A percentile compares a stretch with the other conserved stretches of the same genome.
Evolutionary conservation across 306 rosid species (phyloP).

Genomic region (Fragaria ananassa): DNA sequence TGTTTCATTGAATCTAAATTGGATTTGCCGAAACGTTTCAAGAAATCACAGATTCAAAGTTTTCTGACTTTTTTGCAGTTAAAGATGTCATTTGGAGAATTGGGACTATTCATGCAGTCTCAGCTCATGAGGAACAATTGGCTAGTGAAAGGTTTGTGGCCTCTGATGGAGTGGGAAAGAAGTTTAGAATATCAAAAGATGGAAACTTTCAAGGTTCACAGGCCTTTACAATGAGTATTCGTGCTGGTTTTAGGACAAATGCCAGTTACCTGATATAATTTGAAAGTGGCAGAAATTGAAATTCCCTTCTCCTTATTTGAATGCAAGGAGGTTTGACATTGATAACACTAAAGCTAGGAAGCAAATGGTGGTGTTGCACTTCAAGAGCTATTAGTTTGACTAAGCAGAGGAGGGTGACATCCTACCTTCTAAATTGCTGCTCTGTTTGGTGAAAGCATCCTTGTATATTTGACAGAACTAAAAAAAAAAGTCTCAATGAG

Average conservation of each 20-base stretch:
- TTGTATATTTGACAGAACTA: conserved; percentile 81
- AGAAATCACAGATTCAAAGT: conserved; percentile 49
- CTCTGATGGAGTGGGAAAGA: conserved; percentile 26
- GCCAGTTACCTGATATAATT: conserved; percentile 56
- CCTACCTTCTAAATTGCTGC: conserved; percentile 41
- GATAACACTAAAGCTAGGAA: conserved; percentile 24
- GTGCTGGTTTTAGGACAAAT: conserved; percentile 71
- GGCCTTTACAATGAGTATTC: conserved; percentile 12
- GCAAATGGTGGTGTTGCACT: too few relatives aligned
- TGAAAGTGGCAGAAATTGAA: conserved; percentile 81
- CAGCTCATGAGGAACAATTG: conserved; percentile 52
- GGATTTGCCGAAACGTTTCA: conserved; percentile 57
- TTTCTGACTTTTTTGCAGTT: conserved; percentile 56
- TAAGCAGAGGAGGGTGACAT: too few relatives aligned
- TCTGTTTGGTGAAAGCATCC: conserved; percentile 75
- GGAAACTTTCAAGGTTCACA: conserved; percentile 21
- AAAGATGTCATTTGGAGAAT: conserved; percentile 53
- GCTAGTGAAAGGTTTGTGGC: conserved; percentile 35
- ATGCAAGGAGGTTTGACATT: conserved; percentile 59
- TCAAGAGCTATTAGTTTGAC: too few relatives aligned
- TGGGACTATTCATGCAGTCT: conserved; percentile 73
- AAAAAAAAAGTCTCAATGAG: conserved; percentile 50
- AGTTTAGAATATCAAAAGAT: conserved; percentile 61
- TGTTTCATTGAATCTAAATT: conserved; percentile 48
- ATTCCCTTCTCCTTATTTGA: conserved; percentile 81